Percentiles rank a stretch among this genome's conserved stretches.
Conservation (phyloP, 805 yeast genomes). For the Monosporozyma siamensis region DNA sequence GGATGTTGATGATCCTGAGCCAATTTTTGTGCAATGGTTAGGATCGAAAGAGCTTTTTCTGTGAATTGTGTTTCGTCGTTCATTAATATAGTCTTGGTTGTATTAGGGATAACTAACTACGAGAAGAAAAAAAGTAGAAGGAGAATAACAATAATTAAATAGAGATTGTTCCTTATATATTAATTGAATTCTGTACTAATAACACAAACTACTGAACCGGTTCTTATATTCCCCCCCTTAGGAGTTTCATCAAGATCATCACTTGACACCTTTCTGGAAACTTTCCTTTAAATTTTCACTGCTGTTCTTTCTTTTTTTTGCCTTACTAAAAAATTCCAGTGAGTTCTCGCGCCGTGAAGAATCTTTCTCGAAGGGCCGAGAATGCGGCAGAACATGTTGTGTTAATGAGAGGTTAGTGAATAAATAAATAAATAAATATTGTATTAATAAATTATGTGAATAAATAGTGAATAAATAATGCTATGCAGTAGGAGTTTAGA, state of each 20-base stretch:
- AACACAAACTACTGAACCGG: too few species aligned
- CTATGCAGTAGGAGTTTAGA: not conserved
- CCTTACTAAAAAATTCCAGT: not conserved
- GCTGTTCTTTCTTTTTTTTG: too few species aligned
- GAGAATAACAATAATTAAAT: not conserved
- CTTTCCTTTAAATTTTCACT: not conserved
- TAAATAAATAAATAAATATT: not conserved
- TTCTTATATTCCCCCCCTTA: not conserved
- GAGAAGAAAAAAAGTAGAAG: not conserved
- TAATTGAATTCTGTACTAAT: too few species aligned
- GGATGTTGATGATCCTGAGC: slow-evolving; percentile 81
- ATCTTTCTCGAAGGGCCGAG: not conserved
- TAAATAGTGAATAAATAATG: slow-evolving; percentile 6
- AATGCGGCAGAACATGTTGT: not conserved
- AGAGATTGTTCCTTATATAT: not conserved
- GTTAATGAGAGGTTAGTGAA: too few species aligned
- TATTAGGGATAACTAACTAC: too few species aligned
- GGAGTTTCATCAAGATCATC: not conserved
- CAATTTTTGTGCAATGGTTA: slow-evolving; percentile 69
- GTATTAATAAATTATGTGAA: not conserved
- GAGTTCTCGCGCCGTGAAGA: too few species aligned
- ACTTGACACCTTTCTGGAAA: slow-evolving; percentile 2
- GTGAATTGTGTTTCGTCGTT: slow-evolving; percentile 67
- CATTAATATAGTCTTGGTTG: slow-evolving; percentile 9
- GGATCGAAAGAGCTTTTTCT: slow-evolving; percentile 79